Evolutionary conservation across 768 basidiomycete species (phyloP), one percentile per base, ranked within the genome.

Genomic region (Naganishia vishniacii): DNA sequence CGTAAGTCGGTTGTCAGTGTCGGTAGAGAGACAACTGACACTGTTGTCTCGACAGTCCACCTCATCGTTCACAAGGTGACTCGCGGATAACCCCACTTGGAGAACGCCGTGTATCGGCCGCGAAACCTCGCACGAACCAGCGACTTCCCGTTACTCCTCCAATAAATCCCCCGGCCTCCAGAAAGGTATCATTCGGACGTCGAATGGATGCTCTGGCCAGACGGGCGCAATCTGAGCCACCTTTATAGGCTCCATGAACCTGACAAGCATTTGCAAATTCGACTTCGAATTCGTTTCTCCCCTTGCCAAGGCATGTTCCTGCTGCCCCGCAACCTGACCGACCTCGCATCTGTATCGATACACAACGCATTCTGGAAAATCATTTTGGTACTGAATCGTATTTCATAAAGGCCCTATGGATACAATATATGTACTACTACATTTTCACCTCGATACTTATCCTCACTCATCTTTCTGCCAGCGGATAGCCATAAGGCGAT

Each of bases 151-250:
- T 15, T 44, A n/a, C 9, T 18, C 42, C n/a, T 11, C n/a, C 42
- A 5, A 12, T 15, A 6, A 44, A n/a, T n/a, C n/a, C 42, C 9
- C 13, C 9, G 11, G 11, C n/a, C 23, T 20, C 53, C 20, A 40
- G 53, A 41, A 56, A 26, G 34, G 25, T 56, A 9, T 56, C 53
- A 11, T 56, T 56, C 37, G 53, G 53, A 20, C 32, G 53, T 20
- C 32, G 34, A 12, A 26, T 56, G 26, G 53, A 56, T 26, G 12
- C 37, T 40, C 37, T 56, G 32, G 37, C 53, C 9, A 56, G 53
- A 56, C 53, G 53, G 32, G 53, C 53, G 20, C 53, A 56, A 34
- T 56, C 53, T 20, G 53, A 56, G 23, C 53, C 53, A 16, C 53
- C 53, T 13, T 18, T 56, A 20, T 56, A 51, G 28, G 37, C 7